phyloP scores from a whole-genome alignment of 1,284 basidiomycete species.

The Ustilago nuda region DNA sequence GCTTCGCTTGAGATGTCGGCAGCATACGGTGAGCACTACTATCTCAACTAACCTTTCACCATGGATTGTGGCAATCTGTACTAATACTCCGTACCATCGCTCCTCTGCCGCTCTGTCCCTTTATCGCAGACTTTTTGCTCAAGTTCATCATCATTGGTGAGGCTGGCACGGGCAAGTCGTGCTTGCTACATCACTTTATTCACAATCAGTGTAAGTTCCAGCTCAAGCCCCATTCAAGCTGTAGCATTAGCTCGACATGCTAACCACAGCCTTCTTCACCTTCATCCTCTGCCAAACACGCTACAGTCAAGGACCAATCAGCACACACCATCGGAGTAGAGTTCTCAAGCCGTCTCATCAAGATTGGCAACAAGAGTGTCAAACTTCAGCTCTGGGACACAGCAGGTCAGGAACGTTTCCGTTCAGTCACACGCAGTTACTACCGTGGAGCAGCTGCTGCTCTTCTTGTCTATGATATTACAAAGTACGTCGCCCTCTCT shows the following conservation, averaged over 20 bases:
- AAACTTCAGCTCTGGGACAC: constrained; percentile 76
- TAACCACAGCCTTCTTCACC: constrained; percentile 4
- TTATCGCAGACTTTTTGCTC: constrained; percentile 83
- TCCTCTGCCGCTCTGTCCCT: neutral
- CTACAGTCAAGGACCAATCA: constrained; percentile 90
- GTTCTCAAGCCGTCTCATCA: constrained; percentile 88
- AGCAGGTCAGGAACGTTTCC: constrained; percentile 70
- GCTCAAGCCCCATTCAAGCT: neutral
- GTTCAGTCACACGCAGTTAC: constrained; percentile 96
- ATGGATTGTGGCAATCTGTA: neutral
- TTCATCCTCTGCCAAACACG: neutral
- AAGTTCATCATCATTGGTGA: constrained; percentile 98
- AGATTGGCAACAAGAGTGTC: constrained; percentile 89
- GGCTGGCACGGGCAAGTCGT: constrained; percentile 95
- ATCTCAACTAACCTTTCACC: no score
- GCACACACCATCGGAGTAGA: constrained; percentile 98
- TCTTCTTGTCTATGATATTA: constrained; percentile 95
- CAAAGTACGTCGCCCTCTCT: constrained; percentile 74
- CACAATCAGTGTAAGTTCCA: constrained; percentile 84
- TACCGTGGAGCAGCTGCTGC: constrained; percentile 83
- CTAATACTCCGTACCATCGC: neutral
- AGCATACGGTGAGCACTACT: constrained; percentile 36
- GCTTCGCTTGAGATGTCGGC: constrained; percentile 54
- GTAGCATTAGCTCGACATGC: neutral
- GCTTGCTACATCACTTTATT: constrained; percentile 92